Evolutionary conservation across 2,329 filamentous ascomycete genomes (phyloP).

Genomic region (Pyrenochaeta sp.): DNA sequence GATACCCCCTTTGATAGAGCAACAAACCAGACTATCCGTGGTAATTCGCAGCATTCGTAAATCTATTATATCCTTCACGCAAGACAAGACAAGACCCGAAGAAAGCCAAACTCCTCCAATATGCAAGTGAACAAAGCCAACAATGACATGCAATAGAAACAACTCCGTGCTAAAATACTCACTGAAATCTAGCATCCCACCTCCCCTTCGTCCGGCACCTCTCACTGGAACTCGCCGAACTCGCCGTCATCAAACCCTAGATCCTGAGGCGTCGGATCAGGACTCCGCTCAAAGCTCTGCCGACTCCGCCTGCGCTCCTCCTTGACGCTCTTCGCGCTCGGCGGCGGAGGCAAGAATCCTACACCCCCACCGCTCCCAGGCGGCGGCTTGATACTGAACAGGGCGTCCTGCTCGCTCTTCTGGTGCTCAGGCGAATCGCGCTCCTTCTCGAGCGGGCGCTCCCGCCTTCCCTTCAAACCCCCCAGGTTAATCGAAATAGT

Average conservation of each 20-base stretch:
- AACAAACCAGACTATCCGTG: too few species aligned
- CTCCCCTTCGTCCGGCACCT: background rate
- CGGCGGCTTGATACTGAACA: conserved; percentile 80
- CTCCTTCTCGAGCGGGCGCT: conserved; percentile 50
- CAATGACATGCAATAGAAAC: too few species aligned
- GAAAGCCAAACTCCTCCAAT: background rate
- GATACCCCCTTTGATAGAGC: too few species aligned
- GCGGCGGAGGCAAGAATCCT: conserved; percentile 70
- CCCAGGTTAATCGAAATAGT: conserved; percentile 84
- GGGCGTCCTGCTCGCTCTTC: conserved; percentile 53
- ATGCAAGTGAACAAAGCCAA: too few species aligned
- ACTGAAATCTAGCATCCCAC: conserved; percentile 5
- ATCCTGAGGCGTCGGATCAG: conserved; percentile 59
- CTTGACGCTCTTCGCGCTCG: conserved; percentile 68
- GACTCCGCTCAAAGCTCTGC: conserved; percentile 48
- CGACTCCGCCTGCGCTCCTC: conserved; percentile 64
- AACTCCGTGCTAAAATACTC: conserved; percentile 28
- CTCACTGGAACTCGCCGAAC: conserved; percentile 79
- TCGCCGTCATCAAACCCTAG: conserved; percentile 87
- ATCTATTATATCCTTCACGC: too few species aligned
- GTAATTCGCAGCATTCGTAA: conserved; percentile 1
- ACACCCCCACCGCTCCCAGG: conserved; percentile 53
- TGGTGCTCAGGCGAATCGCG: conserved; percentile 40
- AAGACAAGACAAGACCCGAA: too few species aligned
- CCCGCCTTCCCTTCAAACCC: conserved; percentile 59